phyloP scores from a whole-genome alignment of 2,329 filamentous ascomycete species.

The Ramichloridium luteum region DNA sequence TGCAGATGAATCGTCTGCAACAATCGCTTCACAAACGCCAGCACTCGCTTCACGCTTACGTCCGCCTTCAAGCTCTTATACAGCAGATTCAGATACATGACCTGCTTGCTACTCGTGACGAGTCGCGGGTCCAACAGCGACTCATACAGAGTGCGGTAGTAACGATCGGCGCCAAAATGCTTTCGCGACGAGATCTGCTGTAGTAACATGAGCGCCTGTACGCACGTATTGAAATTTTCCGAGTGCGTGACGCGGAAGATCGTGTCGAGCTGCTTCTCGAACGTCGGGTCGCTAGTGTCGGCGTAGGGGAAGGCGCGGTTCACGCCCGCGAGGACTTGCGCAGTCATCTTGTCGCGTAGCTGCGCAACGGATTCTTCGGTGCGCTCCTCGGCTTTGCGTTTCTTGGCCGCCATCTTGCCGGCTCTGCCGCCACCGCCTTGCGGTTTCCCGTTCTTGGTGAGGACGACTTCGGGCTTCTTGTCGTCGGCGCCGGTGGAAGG shows the following conservation, averaged over 20 bases:
- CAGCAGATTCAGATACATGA: slow-evolving; percentile 84
- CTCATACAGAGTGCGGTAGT: slow-evolving; percentile 92
- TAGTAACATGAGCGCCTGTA: slow-evolving; percentile 88
- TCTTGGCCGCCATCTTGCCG: slow-evolving; percentile 42
- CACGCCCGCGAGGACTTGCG: slow-evolving; percentile 81
- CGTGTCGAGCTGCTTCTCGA: slow-evolving; percentile 84
- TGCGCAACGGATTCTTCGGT: slow-evolving; percentile 38
- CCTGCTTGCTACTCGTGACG: slow-evolving; percentile 82
- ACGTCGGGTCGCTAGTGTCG: slow-evolving; percentile 61
- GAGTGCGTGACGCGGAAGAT: slow-evolving; percentile 94
- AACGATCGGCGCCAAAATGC: slow-evolving; percentile 73
- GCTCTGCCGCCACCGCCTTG: slow-evolving; percentile 44
- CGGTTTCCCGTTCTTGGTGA: slow-evolving; percentile 20
- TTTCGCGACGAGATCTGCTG: slow-evolving; percentile 79
- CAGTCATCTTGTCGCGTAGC: slow-evolving; percentile 79
- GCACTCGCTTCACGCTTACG: slow-evolving; percentile 78
- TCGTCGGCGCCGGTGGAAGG: slow-evolving; percentile 30
- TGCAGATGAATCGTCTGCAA: slow-evolving; percentile 79
- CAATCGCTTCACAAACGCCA: slow-evolving; percentile 90
- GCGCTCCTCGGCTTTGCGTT: slow-evolving; percentile 30
- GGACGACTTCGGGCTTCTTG: slow-evolving; percentile 4
- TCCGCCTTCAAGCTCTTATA: slow-evolving; percentile 83
- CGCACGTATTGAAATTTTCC: slow-evolving; percentile 96
- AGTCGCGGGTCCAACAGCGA: slow-evolving; percentile 84
- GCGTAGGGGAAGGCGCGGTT: slow-evolving; percentile 94